Base-by-base conservation (phyloP, 805 yeast species). In the Millerozyma miso region DNA sequence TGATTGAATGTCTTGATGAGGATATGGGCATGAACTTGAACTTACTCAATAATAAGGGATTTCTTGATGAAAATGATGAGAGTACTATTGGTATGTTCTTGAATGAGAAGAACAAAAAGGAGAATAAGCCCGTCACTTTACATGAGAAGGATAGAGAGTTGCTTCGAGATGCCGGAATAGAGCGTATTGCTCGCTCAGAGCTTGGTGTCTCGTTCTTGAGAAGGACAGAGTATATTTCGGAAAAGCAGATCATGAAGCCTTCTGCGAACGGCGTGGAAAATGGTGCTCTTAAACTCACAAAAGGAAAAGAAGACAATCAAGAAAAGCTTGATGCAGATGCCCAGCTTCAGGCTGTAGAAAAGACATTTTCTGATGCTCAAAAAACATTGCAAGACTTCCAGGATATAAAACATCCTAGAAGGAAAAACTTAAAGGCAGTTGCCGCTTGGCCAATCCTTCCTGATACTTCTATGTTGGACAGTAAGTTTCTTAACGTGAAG, bases 221-320 rank as follows among this genome's bases (percentile, higher is more conserved):
- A 69, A 81, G 98, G 68, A 91, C 99, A 0, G 98, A 93, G 59
- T 91, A 91, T 60, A 85, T 88, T 45, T 78, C 95, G 8, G 80
- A 85, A 31, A 82, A 79, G 40, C 74, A 74, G 41, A 43, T 55
- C 12, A 41, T 64, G 13, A 46, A 45, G 38, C 17, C 44, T 5
- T 53, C 43, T 15, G 55, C 54, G 13, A 50, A 51, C 23, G 46
- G 45, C 18, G 50, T 55, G 12, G 44, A 49, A 38, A 46, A 52
- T 33, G 54, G 56, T 45, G 57, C 56, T 41, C 61, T 62, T 49
- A 65, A 60, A 45, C 6, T 6, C 26, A 16, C 15, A 10, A 60
- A 64, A 35, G 36, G 52, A 54, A 5, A 55, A 47, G 39, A 59
- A 53, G 43, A 45, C 10, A 31, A n/a, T 36, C 49, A 65, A 56